Evolutionary conservation across 2,329 filamentous ascomycete species (phyloP).

Genomic region (Clarireedia homoeocarpa): DNA sequence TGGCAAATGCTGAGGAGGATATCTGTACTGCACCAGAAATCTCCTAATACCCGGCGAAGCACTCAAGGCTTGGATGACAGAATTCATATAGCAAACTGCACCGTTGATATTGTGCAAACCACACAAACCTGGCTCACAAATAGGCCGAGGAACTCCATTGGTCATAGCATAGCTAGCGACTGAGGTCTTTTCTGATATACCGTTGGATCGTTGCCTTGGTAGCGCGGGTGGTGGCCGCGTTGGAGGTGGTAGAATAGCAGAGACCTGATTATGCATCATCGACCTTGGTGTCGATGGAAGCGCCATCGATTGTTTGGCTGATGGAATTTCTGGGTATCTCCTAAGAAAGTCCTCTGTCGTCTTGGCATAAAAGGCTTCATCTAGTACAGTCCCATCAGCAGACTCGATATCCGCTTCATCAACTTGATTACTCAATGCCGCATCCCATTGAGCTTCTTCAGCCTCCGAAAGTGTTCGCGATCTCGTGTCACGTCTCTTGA

Average conservation of each 20-base stretch:
- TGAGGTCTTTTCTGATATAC: slow-evolving; percentile 54
- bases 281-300: slow-evolving; percentile 1
- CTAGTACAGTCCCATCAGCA: slow-evolving; percentile 37
- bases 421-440: slow-evolving; percentile 61
- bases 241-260: slow-evolving; percentile 30
- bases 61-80: slow-evolving; percentile 76
- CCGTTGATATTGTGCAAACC: slow-evolving; percentile 75
- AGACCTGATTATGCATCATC: slow-evolving; percentile 22
- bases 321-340: slow-evolving; percentile 65
- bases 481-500: slow-evolving; percentile 37
- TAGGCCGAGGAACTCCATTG: slow-evolving; percentile 24
- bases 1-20: slow-evolving; percentile 56
- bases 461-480: slow-evolving; percentile 67
- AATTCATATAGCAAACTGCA: slow-evolving; percentile 81
- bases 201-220: slow-evolving; percentile 66
- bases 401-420: slow-evolving; percentile 31
- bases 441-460: slow-evolving; percentile 75
- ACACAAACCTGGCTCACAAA: slow-evolving; percentile 39
- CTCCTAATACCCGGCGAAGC: slow-evolving; percentile 62
- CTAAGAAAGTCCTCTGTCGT: slow-evolving; percentile 79
- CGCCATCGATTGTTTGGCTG: slow-evolving; percentile 54
- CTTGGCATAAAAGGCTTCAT: slow-evolving; percentile 50
- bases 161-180: slow-evolving; percentile 15
- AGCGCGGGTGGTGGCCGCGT: slow-evolving; percentile 44
- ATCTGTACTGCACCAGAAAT: slow-evolving; percentile 50